Evolutionary conservation across 805 yeast genomes (phyloP), one percentile per base, ranked within the genome.

Genomic region (Teunomyces atbi): DNA sequence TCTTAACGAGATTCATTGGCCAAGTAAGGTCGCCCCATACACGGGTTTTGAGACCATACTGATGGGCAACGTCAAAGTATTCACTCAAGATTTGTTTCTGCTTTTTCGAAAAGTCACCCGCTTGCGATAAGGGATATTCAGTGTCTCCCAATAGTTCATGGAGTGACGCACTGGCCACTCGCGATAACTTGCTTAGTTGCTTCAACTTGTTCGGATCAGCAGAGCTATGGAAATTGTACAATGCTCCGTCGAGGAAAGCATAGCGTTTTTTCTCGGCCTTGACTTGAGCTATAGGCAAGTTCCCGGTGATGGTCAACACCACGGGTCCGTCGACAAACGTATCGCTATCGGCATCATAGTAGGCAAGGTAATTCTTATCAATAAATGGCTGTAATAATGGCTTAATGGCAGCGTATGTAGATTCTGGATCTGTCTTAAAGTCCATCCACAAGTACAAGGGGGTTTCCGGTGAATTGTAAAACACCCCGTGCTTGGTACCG

Each of bases 11-110:
- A 11, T 55, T 49, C 2, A 61, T 59, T 3, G 91, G 90, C 89
- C 89, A 84, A 43, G 70, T 69, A 1, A 88, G 83, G 6, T 81
- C 82, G 15, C 83, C 90, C 91, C 91, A 86, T 26, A 84, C 67
- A 46, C 92, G 68, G 0, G 88, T 78, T 52, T 74, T 71, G 34
- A 84, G 55, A 10, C 80, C 79, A 41, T 65, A 48, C 2, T 61
- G 56, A 53, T 83, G 88, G 1, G 87, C 83, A 12, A 47, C 42
- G 7, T 64, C 62, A 16, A 79, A 60, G 21, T 51, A 52, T 3
- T 47, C 29, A 18, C 52, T 51, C 19, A 78, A 50, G 8, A 26
- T 53, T 1, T 36, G 46, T 36, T 56, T 45, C 47, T 79, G 79
- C 0, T 54, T 54, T 0, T 48, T 50, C 18, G 60, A 61, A 32